These are phyloP conservation scores for Fomitopsis pinicola DNA, from an alignment of 1,284 basidiomycete genomes.

Conservation along the genomic window DNA sequence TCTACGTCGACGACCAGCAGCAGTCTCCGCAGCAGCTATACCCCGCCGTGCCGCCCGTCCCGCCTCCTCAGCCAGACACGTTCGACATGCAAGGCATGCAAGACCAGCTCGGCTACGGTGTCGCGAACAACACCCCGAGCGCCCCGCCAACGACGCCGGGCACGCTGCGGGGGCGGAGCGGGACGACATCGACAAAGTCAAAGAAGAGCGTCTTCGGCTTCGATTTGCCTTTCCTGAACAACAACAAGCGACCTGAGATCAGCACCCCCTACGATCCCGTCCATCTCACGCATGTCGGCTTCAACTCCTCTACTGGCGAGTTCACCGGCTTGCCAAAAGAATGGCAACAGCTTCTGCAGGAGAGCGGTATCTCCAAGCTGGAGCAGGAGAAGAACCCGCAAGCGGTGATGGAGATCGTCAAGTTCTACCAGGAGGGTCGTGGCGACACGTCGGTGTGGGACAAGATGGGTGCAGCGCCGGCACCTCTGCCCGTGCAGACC, in stretches of 20 bases:
- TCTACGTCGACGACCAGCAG: constrained; percentile 20
- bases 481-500: constrained; percentile 20
- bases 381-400: constrained; percentile 99
- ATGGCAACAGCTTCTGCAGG: constrained; percentile 97
- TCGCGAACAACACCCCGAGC: constrained; percentile 6
- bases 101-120: background rate
- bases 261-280: constrained; percentile 99
- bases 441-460: constrained; percentile 68
- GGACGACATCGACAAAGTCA: constrained; percentile 54
- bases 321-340: constrained; percentile 97
- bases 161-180: constrained; percentile 52
- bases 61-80: constrained; percentile 20
- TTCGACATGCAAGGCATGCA: constrained; percentile 4
- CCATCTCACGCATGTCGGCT: constrained; percentile 98
- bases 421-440: constrained; percentile 91
- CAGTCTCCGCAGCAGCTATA: constrained; percentile 10
- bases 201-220: constrained; percentile 77
- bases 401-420: constrained; percentile 98
- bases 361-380: constrained; percentile 90
- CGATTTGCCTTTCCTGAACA: constrained; percentile 64
- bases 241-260: constrained; percentile 82
- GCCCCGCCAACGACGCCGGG: constrained; percentile 19
- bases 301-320: constrained; percentile 98
- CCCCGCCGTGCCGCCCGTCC: constrained; percentile 32
- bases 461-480: constrained; percentile 62